These are phyloP conservation scores for Fusarium protoensiforme DNA, from an alignment of 2,329 filamentous ascomycete species.

Conservation along the genomic window DNA sequence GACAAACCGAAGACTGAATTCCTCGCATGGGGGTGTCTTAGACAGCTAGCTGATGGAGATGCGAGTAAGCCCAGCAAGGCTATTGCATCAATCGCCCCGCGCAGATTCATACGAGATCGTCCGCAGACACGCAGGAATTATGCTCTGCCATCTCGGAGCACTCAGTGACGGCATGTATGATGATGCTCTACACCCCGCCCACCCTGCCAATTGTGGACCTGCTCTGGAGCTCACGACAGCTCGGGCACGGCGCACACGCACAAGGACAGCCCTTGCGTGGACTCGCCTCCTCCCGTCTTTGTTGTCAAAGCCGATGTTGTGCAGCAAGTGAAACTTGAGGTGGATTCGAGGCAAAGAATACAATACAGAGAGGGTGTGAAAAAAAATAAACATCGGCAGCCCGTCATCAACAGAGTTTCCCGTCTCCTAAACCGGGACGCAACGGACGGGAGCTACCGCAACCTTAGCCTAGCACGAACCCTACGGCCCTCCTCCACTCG, in stretches of 20 bases:
- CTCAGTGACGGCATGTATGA: neutral
- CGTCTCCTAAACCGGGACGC: neutral
- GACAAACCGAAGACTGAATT: neutral
- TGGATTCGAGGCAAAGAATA: neutral
- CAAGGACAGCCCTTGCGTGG: constrained; percentile 24
- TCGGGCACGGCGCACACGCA: neutral
- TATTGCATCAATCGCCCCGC: neutral
- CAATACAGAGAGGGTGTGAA: neutral
- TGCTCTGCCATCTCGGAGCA: neutral
- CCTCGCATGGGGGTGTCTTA: neutral
- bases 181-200: neutral
- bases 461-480: constrained; percentile 10
- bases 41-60: neutral
- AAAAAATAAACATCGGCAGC: neutral
- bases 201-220: neutral
- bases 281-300: neutral
- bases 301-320: constrained; percentile 1
- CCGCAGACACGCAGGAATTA: neutral
- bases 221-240: neutral
- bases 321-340: constrained; percentile 1
- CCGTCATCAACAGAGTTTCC: neutral
- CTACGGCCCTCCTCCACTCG: neutral
- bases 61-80: neutral
- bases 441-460: constrained; percentile 14
- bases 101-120: neutral